Evolutionary conservation across 345 rosid species (phyloP).

Genomic region (Moringa oleifera): DNA sequence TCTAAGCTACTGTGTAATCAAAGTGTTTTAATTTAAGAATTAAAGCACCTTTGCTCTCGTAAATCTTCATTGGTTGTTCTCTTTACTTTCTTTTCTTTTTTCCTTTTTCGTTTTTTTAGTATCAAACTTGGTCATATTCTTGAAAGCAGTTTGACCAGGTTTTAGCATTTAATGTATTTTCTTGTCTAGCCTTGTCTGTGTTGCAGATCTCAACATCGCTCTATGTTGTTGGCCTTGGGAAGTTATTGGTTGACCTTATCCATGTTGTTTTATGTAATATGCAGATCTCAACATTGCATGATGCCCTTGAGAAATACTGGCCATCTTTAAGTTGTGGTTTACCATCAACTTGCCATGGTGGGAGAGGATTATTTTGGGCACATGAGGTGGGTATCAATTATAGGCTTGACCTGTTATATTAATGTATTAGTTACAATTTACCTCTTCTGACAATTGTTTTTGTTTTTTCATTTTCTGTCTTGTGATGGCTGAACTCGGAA

Average conservation of each 20-base stretch:
- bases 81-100: too few species aligned
- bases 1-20: not conserved
- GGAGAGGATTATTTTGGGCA: constrained; percentile 71
- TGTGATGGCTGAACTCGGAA: constrained; percentile 9
- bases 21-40: not conserved
- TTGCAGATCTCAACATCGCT: constrained; percentile 51
- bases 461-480: not conserved
- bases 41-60: not conserved
- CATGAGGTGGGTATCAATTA: constrained; percentile 54
- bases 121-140: not conserved
- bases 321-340: constrained; percentile 65
- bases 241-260: constrained; percentile 14
- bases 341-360: constrained; percentile 56
- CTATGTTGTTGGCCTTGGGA: constrained; percentile 34
- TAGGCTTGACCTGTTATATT: constrained; percentile 1
- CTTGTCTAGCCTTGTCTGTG: not conserved
- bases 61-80: not conserved
- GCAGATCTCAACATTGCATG: constrained; percentile 58
- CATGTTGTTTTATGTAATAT: not conserved
- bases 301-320: constrained; percentile 64
- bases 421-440: not conserved
- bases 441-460: not conserved
- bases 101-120: too few species aligned
- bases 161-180: not conserved
- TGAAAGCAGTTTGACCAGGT: not conserved